phyloP scores from a whole-genome alignment of 2,329 filamentous ascomycete genomes.

The Penicillium freii region DNA sequence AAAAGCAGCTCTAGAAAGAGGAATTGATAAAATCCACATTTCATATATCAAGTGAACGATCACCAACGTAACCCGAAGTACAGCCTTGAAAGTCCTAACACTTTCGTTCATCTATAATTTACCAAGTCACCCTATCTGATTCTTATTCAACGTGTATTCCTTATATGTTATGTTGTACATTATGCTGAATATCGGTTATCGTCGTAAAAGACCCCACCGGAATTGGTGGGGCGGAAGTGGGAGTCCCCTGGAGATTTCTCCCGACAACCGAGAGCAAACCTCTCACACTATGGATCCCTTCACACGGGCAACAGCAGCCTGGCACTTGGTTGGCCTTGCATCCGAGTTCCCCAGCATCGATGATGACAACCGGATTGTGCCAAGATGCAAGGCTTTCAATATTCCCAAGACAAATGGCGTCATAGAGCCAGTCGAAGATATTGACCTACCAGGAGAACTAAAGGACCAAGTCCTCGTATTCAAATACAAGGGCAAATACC shows the following conservation, averaged over 20 bases:
- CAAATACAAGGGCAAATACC: conserved; percentile 60
- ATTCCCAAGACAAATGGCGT: conserved; percentile 41
- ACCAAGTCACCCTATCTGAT: neutral
- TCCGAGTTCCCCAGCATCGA: conserved; percentile 57
- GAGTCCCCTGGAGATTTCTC: neutral
- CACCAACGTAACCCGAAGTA: neutral
- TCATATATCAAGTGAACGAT: neutral
- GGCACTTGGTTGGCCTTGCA: conserved; percentile 54
- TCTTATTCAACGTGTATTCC: neutral
- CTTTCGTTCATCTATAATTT: neutral
- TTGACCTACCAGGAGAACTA: conserved; percentile 43
- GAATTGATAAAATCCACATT: neutral
- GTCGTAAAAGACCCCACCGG: neutral
- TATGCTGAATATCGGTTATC: neutral
- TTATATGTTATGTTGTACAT: neutral
- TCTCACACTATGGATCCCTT: conserved; percentile 22
- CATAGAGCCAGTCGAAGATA: conserved; percentile 19
- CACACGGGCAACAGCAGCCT: conserved; percentile 34
- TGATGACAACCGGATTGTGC: conserved; percentile 37
- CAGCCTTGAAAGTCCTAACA: neutral
- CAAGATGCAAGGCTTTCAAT: conserved; percentile 60
- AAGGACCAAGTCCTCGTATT: conserved; percentile 65
- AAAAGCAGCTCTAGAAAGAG: neutral
- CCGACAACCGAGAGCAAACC: neutral
- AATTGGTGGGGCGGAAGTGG: conserved; percentile 1